Evolutionary conservation across 2,329 filamentous ascomycete genomes (phyloP), one percentile per base, ranked within the genome.

Genomic region (Cryoendolithus antarcticus): DNA sequence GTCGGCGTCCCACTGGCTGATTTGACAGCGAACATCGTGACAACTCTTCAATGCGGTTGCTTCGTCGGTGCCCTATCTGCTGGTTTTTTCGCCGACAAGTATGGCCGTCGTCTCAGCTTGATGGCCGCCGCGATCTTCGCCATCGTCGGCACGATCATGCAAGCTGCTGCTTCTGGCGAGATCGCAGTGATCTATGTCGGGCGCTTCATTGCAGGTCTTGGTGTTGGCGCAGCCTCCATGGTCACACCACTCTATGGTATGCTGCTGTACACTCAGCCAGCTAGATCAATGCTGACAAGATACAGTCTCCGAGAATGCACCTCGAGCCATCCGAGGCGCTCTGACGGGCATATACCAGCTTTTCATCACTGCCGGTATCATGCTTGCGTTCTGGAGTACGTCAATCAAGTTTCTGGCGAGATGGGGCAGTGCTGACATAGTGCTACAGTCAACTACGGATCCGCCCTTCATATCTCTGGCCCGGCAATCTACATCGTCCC

Each of bases 21-120:
- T 47, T 62, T 80, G 35, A 71, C 70, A 34, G 74, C 78, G 46
- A 82, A 81, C 53, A 77, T 84, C 42, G 80, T 82, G 21, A 80
- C 77, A n/a, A 79, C 74, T 1, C 68, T 83, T 7, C 78, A 83
- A 59, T 77, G 72, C 32, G 79, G 79, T 37, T 80, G 75, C 45
- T 82, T 82, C 55, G 64, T 72, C 38, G 77, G 77, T 30, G 75
- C 75, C 42, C 65, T 82, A 45, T 44, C 72, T 10, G 69, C 71
- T 5, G 67, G 66, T 27, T 74, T 66, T 62, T 50, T 71, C 32
- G 66, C 72, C 4, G 73, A 77, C 48, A 60, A 54, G 46, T 72
- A 60, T 48, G 78, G 78, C 10, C 69, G 78, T 37, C 70, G 71
- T 33, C 51, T 46, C 9, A 65, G 67, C 15, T 63, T 85, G 27